Conservation (phyloP, 345 rosid genomes). For the Bruguiera sexangula region DNA sequence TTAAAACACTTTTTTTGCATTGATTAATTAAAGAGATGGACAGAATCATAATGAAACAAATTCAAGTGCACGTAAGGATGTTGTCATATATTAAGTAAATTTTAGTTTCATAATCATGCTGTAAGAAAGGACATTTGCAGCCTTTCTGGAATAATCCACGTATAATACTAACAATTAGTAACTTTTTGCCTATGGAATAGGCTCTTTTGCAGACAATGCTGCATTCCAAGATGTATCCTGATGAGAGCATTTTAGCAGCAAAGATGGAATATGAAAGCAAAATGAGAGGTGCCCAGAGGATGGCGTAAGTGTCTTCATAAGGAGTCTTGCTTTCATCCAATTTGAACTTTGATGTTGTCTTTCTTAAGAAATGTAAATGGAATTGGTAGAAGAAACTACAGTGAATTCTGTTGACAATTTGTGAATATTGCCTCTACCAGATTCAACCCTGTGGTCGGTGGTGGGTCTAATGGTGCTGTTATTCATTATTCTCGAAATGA, state of each 20-base stretch:
- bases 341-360: background rate
- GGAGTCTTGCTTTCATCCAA: conserved; percentile 9
- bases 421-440: conserved; percentile 29
- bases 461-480: conserved; percentile 85
- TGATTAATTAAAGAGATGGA: background rate
- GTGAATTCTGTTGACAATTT: conserved; percentile 7
- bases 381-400: background rate
- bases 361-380: conserved; percentile 6
- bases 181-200: conserved; percentile 36
- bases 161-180: background rate
- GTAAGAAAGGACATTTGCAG: background rate
- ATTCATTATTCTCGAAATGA: conserved; percentile 96
- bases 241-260: conserved; percentile 73
- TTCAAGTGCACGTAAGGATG: too few species aligned
- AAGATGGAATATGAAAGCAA: conserved; percentile 90
- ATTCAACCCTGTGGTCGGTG: conserved; percentile 94
- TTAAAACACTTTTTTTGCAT: background rate
- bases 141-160: background rate
- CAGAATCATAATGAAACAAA: background rate
- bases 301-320: conserved; percentile 68
- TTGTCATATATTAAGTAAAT: too few species aligned
- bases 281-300: conserved; percentile 91
- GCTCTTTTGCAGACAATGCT: conserved; percentile 89
- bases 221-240: conserved; percentile 70
- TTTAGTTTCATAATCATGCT: too few species aligned